Conservation (phyloP, 768 basidiomycete genomes). For the Hemileccinum impolitum region DNA sequence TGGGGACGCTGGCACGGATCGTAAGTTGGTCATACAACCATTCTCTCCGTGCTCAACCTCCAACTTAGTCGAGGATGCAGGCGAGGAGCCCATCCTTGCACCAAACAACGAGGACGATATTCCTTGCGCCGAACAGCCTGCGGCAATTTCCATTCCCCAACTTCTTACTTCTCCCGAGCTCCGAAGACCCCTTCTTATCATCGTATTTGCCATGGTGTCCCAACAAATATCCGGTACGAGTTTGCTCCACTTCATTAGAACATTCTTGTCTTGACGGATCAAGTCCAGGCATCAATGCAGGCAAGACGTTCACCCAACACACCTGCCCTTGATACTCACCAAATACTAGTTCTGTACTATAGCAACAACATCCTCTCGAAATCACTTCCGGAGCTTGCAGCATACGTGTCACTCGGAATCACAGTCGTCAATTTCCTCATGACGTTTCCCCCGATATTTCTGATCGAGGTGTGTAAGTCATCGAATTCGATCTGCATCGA, state of each 20-base stretch:
- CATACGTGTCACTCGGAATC: constrained; percentile 81
- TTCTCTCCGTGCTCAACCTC: constrained; percentile 2
- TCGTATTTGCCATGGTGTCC: constrained; percentile 68
- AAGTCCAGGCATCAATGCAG: constrained; percentile 68
- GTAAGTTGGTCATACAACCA: constrained; percentile 15
- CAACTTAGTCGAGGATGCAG: constrained; percentile 22
- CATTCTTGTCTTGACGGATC: constrained; percentile 5
- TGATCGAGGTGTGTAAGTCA: constrained; percentile 63
- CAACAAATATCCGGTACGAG: constrained; percentile 73
- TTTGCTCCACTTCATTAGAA: neutral
- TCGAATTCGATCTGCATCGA: neutral
- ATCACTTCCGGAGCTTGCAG: constrained; percentile 73
- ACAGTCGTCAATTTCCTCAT: constrained; percentile 75
- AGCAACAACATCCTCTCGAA: constrained; percentile 84
- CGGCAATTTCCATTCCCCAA: constrained; percentile 48
- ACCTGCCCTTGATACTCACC: neutral
- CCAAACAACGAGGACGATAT: constrained; percentile 13
- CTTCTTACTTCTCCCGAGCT: constrained; percentile 52
- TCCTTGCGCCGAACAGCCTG: constrained; percentile 22
- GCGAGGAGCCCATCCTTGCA: constrained; percentile 27
- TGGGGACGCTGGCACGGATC: constrained; percentile 25
- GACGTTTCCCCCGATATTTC: constrained; percentile 79
- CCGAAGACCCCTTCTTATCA: constrained; percentile 58
- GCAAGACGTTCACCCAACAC: constrained; percentile 30
- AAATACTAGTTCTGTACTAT: constrained; percentile 74